phyloP scores from a whole-genome alignment of 2,329 filamentous ascomycete species.

The Cercospora sp. region DNA sequence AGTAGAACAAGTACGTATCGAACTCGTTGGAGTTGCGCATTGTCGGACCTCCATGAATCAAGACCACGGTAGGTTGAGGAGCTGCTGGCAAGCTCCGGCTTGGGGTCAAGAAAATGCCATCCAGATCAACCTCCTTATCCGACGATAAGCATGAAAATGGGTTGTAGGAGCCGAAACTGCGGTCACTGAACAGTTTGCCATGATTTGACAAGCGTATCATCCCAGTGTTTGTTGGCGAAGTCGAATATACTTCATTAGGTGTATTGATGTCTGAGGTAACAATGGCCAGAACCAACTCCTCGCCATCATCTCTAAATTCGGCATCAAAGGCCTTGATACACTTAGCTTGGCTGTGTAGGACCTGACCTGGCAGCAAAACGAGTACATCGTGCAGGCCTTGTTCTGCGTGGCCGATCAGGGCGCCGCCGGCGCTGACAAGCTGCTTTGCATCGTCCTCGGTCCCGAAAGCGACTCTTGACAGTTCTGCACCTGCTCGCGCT shows the following conservation, averaged over 20 bases:
- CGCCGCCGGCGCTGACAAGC: constrained; percentile 19
- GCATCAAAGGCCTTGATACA: constrained; percentile 26
- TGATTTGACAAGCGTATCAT: constrained; percentile 29
- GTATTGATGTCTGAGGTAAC: constrained; percentile 33
- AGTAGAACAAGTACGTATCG: constrained; percentile 33
- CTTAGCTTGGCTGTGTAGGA: constrained; percentile 11
- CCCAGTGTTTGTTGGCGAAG: constrained; percentile 24
- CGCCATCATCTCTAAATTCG: constrained; percentile 21
- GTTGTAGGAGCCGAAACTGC: constrained; percentile 28
- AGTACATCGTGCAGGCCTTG: constrained; percentile 31
- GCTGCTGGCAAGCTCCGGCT: constrained; percentile 10
- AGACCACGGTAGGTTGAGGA: constrained; percentile 39
- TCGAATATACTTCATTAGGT: constrained; percentile 38
- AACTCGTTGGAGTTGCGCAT: constrained; percentile 36
- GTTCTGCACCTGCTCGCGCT: neutral
- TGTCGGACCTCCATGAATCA: constrained; percentile 43
- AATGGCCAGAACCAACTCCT: constrained; percentile 33
- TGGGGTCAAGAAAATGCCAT: constrained; percentile 36
- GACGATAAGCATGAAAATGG: constrained; percentile 32
- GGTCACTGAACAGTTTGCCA: constrained; percentile 25
- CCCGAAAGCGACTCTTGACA: constrained; percentile 22
- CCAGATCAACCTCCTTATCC: constrained; percentile 36
- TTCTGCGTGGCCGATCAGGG: constrained; percentile 25
- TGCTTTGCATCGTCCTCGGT: constrained; percentile 22
- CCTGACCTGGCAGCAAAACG: constrained; percentile 16